phyloP scores from a whole-genome alignment of 129 eudicot species.

The Mikania micrantha region DNA sequence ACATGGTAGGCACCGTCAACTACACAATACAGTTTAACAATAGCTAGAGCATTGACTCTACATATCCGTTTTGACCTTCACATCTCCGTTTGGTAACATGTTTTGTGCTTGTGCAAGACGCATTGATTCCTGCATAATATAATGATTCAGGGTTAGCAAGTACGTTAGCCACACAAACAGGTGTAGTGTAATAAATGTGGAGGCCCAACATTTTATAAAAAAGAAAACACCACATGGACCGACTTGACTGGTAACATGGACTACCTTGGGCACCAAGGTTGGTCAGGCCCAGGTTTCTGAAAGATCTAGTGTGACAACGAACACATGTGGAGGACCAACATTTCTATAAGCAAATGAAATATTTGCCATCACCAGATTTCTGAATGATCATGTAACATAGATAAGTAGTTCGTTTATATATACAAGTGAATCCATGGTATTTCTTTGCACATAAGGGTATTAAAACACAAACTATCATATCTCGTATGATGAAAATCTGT shows the following conservation, averaged over 20 bases:
- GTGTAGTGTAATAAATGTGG: neutral
- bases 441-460: neutral
- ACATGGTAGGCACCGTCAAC: neutral
- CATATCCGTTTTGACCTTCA: slow-evolving; percentile 62
- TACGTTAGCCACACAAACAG: neutral
- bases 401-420: neutral
- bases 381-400: neutral
- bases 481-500: neutral
- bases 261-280: neutral
- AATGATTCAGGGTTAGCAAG: slow-evolving; percentile 11
- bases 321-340: too few species aligned
- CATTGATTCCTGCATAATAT: slow-evolving; percentile 57
- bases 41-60: slow-evolving; percentile 18
- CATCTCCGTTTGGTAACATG: slow-evolving; percentile 77
- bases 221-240: neutral
- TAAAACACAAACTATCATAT: neutral
- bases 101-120: slow-evolving; percentile 69
- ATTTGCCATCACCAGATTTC: neutral
- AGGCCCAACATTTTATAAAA: neutral
- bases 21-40: slow-evolving; percentile 16
- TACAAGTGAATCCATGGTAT: neutral
- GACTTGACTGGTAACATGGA: neutral
- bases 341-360: too few species aligned
- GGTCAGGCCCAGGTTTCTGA: neutral
- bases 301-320: too few species aligned